Conservation (phyloP, 169 alveolate species). For the Fabrea salina region DNA sequence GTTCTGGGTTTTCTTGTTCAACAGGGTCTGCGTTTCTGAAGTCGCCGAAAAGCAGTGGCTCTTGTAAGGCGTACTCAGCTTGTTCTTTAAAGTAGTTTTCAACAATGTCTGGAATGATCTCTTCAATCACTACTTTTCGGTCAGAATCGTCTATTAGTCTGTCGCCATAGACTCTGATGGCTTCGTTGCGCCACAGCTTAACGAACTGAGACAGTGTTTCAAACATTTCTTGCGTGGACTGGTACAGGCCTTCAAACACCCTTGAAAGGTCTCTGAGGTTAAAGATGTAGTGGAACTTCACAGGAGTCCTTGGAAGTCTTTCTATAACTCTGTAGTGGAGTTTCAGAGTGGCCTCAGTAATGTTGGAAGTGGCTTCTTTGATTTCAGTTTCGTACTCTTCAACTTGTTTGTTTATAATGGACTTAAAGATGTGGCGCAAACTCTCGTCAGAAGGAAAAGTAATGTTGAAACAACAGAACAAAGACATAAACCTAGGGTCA, state of each 20-base stretch:
- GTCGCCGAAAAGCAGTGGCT: slow-evolving; percentile 86
- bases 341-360: slow-evolving; percentile 84
- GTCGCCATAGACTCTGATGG: slow-evolving; percentile 90
- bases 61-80: slow-evolving; percentile 70
- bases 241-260: slow-evolving; percentile 90
- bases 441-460: slow-evolving; percentile 80
- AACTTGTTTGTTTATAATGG: slow-evolving; percentile 83
- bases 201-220: slow-evolving; percentile 70
- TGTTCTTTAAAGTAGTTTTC: slow-evolving; percentile 77
- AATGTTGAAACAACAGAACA: slow-evolving; percentile 78
- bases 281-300: slow-evolving; percentile 92
- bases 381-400: slow-evolving; percentile 76
- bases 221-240: slow-evolving; percentile 76
- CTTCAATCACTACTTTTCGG: slow-evolving; percentile 70
- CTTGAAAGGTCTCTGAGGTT: slow-evolving; percentile 91
- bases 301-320: slow-evolving; percentile 88
- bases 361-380: slow-evolving; percentile 64
- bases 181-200: slow-evolving; percentile 93
- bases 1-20: slow-evolving; percentile 77
- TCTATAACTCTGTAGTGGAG: slow-evolving; percentile 80
- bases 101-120: slow-evolving; percentile 67
- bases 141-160: slow-evolving; percentile 88
- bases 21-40: slow-evolving; percentile 77
- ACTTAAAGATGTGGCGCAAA: slow-evolving; percentile 85
- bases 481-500: slow-evolving; percentile 90